These are phyloP conservation scores for Kluyveromyces aestuarii DNA, from an alignment of 805 yeast genomes.

Conservation along the genomic window DNA sequence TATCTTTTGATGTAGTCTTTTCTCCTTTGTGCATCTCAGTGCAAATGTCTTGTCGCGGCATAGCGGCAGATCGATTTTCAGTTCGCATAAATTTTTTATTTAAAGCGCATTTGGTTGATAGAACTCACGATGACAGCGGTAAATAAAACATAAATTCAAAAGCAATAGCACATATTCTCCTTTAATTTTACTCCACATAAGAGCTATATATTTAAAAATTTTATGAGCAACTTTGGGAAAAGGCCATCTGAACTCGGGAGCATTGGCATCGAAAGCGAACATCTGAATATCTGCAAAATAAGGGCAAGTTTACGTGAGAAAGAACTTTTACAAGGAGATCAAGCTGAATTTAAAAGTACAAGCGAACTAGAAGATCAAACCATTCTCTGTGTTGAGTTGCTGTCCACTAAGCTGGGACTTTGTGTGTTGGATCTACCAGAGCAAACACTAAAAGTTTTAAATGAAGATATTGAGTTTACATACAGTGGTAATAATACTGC, in stretches of 20 bases:
- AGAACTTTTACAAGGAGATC: neutral
- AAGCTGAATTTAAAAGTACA: neutral
- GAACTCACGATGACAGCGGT: no score
- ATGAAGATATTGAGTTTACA: slow-evolving; percentile 11
- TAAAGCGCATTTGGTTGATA: no score
- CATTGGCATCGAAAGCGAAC: no score
- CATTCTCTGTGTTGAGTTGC: slow-evolving; percentile 10
- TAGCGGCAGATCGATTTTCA: no score
- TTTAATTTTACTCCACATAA: no score
- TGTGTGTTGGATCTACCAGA: slow-evolving; percentile 8
- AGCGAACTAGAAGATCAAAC: slow-evolving; percentile 3
- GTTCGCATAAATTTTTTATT: no score
- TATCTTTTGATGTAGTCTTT: no score
- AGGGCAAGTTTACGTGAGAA: neutral
- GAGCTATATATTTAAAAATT: no score
- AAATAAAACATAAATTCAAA: no score
- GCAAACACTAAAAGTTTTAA: slow-evolving; percentile 6
- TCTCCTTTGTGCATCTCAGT: neutral
- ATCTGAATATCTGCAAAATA: neutral
- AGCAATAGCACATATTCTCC: no score
- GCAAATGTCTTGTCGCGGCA: no score
- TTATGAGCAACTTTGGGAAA: neutral
- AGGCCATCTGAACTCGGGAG: neutral
- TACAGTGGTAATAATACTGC: neutral
- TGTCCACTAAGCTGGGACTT: slow-evolving; percentile 8